Evolutionary conservation across 1,284 basidiomycete species (phyloP).

Genomic region (Ceratobasidium sp.): DNA sequence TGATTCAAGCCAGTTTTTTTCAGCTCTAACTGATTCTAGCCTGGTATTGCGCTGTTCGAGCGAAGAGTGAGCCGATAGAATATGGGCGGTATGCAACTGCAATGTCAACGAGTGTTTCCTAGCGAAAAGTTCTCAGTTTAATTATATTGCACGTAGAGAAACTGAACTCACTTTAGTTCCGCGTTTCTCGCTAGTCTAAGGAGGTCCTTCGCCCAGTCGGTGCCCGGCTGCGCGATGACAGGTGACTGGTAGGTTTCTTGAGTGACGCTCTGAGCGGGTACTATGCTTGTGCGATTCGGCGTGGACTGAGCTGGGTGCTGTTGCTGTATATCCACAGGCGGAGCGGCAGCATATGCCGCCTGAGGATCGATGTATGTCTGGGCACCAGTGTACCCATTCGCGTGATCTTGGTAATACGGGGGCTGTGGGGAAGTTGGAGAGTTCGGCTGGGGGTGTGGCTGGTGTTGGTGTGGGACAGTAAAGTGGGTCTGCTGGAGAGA

Average conservation of each 20-base stretch:
- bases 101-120: slow-evolving; percentile 85
- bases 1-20: slow-evolving; percentile 75
- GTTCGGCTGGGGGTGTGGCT: slow-evolving; percentile 37
- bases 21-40: slow-evolving; percentile 82
- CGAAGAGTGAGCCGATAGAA: slow-evolving; percentile 81
- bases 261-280: slow-evolving; percentile 56
- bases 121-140: slow-evolving; percentile 18
- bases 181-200: slow-evolving; percentile 85
- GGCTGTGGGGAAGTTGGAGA: slow-evolving; percentile 32
- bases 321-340: slow-evolving; percentile 33
- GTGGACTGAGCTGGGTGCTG: slow-evolving; percentile 35
- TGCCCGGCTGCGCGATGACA: slow-evolving; percentile 72
- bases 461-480: slow-evolving; percentile 44
- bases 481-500: slow-evolving; percentile 39
- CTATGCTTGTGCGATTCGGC: slow-evolving; percentile 28
- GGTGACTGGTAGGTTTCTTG: slow-evolving; percentile 58
- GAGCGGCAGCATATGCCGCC: slow-evolving; percentile 20
- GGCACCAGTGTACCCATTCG: slow-evolving; percentile 33
- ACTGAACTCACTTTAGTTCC: slow-evolving; percentile 75
- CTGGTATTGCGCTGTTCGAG: slow-evolving; percentile 80
- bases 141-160: neutral
- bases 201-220: slow-evolving; percentile 84
- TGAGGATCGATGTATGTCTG: slow-evolving; percentile 37
- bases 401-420: slow-evolving; percentile 43
- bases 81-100: slow-evolving; percentile 87